phyloP scores from a whole-genome alignment of 2,329 filamentous ascomycete species.

The Setomelanomma holmii region DNA sequence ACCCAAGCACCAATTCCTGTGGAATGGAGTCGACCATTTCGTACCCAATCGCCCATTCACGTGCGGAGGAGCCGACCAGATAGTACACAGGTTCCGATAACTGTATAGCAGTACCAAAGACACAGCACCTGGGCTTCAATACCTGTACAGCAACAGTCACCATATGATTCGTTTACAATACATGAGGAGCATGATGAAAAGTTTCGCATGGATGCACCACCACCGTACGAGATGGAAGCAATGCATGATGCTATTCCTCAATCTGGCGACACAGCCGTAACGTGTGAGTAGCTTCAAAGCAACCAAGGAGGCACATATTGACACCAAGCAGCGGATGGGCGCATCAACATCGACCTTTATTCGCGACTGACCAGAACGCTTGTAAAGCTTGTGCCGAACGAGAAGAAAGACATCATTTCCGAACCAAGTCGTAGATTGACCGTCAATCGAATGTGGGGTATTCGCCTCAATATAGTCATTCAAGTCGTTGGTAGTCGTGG shows the following conservation, averaged over 20 bases:
- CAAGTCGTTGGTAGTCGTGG: constrained; percentile 62
- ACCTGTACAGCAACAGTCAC: neutral
- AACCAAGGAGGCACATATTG: neutral
- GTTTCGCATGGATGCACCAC: neutral
- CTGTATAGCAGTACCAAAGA: neutral
- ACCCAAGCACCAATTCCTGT: neutral
- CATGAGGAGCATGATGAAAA: neutral
- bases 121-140: neutral
- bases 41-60: neutral
- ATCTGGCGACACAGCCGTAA: constrained; percentile 20
- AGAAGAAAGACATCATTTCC: constrained; percentile 2
- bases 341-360: constrained; percentile 35
- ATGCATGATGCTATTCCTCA: constrained; percentile 5
- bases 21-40: too few relatives aligned
- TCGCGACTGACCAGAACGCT: constrained; percentile 26
- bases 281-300: constrained; percentile 1
- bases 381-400: constrained; percentile 24
- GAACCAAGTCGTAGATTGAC: neutral
- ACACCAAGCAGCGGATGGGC: constrained; percentile 26
- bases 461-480: constrained; percentile 60
- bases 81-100: neutral
- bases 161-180: neutral
- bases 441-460: neutral
- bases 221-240: neutral
- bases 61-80: neutral